Conservation (phyloP, 768 basidiomycete genomes). For the Trametes punicea region DNA sequence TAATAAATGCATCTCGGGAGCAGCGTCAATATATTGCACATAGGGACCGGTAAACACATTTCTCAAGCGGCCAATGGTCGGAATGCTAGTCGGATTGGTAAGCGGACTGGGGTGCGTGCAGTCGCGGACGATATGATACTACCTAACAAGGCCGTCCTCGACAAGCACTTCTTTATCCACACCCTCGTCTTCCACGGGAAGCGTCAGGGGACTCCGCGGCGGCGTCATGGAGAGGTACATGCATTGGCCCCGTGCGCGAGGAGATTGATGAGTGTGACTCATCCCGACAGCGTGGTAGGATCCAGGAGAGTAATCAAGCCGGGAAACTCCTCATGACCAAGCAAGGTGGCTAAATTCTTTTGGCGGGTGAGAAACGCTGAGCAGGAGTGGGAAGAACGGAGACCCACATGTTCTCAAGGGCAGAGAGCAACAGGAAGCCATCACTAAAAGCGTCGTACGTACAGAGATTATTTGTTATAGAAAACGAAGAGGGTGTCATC, state of each 20-base stretch:
- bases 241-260: conserved; percentile 28
- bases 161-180: conserved; percentile 9
- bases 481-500: conserved; percentile 32
- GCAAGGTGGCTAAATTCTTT: conserved; percentile 31
- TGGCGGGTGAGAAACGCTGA: not conserved
- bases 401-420: conserved; percentile 35
- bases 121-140: not conserved
- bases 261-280: conserved; percentile 26
- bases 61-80: too few species aligned
- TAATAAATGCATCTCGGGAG: too few species aligned
- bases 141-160: conserved; percentile 10
- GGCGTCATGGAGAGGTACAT: conserved; percentile 29
- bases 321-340: conserved; percentile 33
- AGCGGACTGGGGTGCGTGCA: too few species aligned
- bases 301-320: conserved; percentile 31
- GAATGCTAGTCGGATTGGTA: too few species aligned
- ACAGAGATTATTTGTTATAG: conserved; percentile 32
- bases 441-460: conserved; percentile 34
- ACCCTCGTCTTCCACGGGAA: conserved; percentile 9
- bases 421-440: conserved; percentile 34
- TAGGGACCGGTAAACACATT: too few species aligned
- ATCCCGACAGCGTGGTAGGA: conserved; percentile 29
- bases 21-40: too few species aligned
- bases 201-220: conserved; percentile 20
- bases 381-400: not conserved